Evolutionary conservation across 306 rosid species (phyloP).

Genomic region (Dryas drummondii): DNA sequence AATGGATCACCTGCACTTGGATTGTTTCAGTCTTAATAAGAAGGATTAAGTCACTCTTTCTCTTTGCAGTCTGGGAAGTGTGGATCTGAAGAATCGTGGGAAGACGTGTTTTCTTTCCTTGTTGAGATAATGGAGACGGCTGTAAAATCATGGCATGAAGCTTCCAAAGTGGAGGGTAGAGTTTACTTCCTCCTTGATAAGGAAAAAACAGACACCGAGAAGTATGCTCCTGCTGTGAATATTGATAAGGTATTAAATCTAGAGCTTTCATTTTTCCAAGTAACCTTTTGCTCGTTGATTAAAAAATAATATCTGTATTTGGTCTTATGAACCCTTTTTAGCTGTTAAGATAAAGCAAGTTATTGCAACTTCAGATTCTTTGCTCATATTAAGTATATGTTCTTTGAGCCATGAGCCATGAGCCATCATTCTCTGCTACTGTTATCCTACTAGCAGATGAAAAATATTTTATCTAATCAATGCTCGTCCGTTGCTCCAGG

Average conservation of each 20-base stretch:
- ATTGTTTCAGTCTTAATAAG: slow-evolving; percentile 27
- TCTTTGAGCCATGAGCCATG: not conserved
- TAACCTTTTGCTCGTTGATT: slow-evolving; percentile 16
- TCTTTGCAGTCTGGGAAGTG: slow-evolving; percentile 65
- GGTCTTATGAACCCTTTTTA: slow-evolving; percentile 17
- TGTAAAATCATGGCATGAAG: slow-evolving; percentile 85
- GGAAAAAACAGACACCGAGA: slow-evolving; percentile 75
- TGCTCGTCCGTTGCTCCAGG: slow-evolving; percentile 50
- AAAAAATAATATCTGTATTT: slow-evolving; percentile 11
- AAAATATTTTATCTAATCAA: slow-evolving; percentile 1
- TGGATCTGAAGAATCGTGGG: slow-evolving; percentile 77
- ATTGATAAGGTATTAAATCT: slow-evolving; percentile 74
- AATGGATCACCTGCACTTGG: slow-evolving; percentile 4
- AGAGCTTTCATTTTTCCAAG: slow-evolving; percentile 2
- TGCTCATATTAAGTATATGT: not conserved
- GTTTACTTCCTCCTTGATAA: slow-evolving; percentile 86
- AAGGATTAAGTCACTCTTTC: slow-evolving; percentile 42
- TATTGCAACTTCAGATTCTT: not conserved
- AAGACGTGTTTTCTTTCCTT: slow-evolving; percentile 70
- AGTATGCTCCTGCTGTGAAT: slow-evolving; percentile 86
- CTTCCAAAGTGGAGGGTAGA: slow-evolving; percentile 82
- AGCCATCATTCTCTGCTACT: slow-evolving; percentile 15
- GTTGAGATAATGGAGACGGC: slow-evolving; percentile 94
- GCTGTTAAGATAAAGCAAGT: not conserved
- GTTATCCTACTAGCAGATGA: not conserved